Evolutionary conservation across 1,284 basidiomycete genomes (phyloP).

Genomic region (Farysia itapuensis): DNA sequence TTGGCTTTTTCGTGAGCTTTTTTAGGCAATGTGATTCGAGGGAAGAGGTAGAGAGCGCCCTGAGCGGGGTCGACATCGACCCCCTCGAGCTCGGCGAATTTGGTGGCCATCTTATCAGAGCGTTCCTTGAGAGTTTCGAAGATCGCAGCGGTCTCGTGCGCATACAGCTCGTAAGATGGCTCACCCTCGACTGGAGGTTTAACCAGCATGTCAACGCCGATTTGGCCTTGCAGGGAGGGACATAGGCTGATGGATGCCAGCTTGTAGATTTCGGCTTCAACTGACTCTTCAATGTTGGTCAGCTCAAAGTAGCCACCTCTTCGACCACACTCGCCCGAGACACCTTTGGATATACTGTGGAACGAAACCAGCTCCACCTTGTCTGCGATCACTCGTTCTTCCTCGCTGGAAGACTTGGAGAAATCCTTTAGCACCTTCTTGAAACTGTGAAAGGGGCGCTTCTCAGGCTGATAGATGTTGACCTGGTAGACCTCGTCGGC

Average conservation of each 20-base stretch:
- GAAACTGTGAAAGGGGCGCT: slow-evolving; percentile 55
- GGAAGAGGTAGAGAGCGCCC: slow-evolving; percentile 87
- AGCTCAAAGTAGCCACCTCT: slow-evolving; percentile 57
- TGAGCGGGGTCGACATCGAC: slow-evolving; percentile 62
- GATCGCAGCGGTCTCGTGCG: slow-evolving; percentile 42
- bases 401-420: slow-evolving; percentile 13
- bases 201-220: slow-evolving; percentile 57
- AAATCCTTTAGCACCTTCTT: slow-evolving; percentile 56
- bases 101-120: slow-evolving; percentile 43
- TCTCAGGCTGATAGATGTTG: slow-evolving; percentile 54
- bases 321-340: slow-evolving; percentile 56
- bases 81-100: slow-evolving; percentile 44
- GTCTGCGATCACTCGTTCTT: slow-evolving; percentile 37
- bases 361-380: slow-evolving; percentile 57
- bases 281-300: slow-evolving; percentile 52
- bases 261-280: slow-evolving; percentile 56
- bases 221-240: slow-evolving; percentile 55
- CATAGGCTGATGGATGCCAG: slow-evolving; percentile 54
- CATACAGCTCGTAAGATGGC: slow-evolving; percentile 47
- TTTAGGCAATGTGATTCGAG: slow-evolving; percentile 68
- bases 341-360: slow-evolving; percentile 57
- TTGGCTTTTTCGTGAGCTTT: slow-evolving; percentile 46
- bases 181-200: slow-evolving; percentile 45
- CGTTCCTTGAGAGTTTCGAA: slow-evolving; percentile 43
- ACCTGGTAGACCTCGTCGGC: slow-evolving; percentile 59